A percentile compares a stretch with the other conserved stretches of the same genome.
These are phyloP conservation scores for Puccinia sorghi DNA, from an alignment of 1,284 basidiomycete species.

Conservation along the genomic window DNA sequence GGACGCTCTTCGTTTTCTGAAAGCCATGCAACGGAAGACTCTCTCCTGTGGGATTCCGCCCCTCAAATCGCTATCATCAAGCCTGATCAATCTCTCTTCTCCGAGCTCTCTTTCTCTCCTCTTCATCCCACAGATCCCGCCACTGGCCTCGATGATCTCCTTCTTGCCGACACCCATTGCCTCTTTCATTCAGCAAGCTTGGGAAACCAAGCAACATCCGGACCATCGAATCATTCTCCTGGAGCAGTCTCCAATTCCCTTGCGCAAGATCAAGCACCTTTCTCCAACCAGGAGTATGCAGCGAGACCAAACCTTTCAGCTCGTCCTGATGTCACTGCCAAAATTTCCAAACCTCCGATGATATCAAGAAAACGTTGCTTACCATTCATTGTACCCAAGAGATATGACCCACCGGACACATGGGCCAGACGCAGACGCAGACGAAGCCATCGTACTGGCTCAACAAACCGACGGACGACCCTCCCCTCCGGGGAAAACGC, in stretches of 20 bases:
- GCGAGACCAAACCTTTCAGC: not conserved
- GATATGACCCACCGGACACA: not conserved
- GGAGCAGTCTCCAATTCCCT: not conserved
- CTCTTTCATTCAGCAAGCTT: not conserved
- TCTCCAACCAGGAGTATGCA: not conserved
- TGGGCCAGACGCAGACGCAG: not conserved
- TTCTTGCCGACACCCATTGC: not conserved
- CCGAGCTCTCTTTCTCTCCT: not conserved
- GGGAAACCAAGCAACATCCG: not conserved
- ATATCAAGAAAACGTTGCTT: slow-evolving; percentile 3
- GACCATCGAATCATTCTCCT: not conserved
- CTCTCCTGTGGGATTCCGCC: slow-evolving; percentile 1
- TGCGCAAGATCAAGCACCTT: not conserved
- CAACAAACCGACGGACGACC: not conserved
- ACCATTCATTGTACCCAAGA: not conserved
- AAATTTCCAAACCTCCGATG: not conserved
- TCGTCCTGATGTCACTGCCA: not conserved
- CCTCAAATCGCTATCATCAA: slow-evolving; percentile 19
- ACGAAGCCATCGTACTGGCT: not conserved
- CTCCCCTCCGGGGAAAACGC: not conserved
- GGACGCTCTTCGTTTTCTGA: not conserved
- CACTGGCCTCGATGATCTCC: not conserved
- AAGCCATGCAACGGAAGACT: not conserved
- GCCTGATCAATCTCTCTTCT: slow-evolving; percentile 4
- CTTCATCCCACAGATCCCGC: not conserved